Percentiles rank a stretch among this genome's conserved stretches.
Conservation (phyloP, 495 filamentous ascomycete species). For the Aspergillus campestris region DNA sequence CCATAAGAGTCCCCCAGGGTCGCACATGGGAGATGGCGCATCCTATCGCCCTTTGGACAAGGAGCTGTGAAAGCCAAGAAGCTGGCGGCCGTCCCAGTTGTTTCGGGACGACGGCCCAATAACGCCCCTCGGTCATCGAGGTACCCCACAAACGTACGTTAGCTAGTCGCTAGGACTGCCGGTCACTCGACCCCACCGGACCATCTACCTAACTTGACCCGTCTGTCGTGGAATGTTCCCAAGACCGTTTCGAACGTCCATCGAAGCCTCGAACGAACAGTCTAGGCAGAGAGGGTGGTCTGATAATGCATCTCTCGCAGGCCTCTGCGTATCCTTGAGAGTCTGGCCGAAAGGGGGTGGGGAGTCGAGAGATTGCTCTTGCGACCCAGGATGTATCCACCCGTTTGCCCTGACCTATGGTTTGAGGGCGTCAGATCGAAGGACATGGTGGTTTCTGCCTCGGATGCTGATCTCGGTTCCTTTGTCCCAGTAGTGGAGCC, state of each 20-base stretch:
- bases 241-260: constrained; percentile 13
- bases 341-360: no score
- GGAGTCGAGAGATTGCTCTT: no score
- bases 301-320: constrained; percentile 7
- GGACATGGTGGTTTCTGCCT: no score
- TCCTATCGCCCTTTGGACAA: no score
- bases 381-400: no score
- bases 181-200: constrained; percentile 3
- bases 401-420: no score
- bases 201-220: background rate
- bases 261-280: constrained; percentile 14
- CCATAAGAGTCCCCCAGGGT: background rate
- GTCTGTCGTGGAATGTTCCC: constrained; percentile 8
- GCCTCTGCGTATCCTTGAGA: no score
- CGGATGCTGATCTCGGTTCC: no score
- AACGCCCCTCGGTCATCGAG: constrained; percentile 12
- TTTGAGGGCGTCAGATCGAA: no score
- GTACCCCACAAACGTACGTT: constrained; percentile 19
- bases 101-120: constrained; percentile 18
- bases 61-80: constrained; percentile 11
- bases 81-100: constrained; percentile 11
- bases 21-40: constrained; percentile 6
- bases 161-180: constrained; percentile 4
- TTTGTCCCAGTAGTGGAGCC: no score
- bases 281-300: constrained; percentile 1